Conservation (phyloP, 768 basidiomycete genomes). For the Xerocomus spinulosus region DNA sequence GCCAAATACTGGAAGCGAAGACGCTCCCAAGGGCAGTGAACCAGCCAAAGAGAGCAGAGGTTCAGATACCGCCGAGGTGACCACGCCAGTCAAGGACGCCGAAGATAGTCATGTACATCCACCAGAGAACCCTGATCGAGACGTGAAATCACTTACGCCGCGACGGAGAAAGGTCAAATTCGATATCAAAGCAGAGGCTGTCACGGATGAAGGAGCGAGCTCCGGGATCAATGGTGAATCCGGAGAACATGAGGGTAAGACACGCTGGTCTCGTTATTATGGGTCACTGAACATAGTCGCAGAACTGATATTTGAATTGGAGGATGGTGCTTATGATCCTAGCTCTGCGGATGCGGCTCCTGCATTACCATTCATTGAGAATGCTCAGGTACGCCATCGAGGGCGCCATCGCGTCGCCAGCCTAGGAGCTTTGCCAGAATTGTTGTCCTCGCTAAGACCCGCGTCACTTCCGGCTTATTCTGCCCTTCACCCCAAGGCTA, state of each 20-base stretch:
- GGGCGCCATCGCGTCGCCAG: conserved; percentile 28
- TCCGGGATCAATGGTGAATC: conserved; percentile 31
- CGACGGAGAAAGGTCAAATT: conserved; percentile 70
- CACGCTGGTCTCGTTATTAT: conserved; percentile 1
- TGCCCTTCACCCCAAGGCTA: conserved; percentile 37
- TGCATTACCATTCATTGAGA: conserved; percentile 35
- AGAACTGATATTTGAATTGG: conserved; percentile 72
- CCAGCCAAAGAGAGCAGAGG: conserved; percentile 8
- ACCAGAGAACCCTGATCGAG: conserved; percentile 16
- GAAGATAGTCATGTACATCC: conserved; percentile 10
- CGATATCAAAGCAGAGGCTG: conserved; percentile 55
- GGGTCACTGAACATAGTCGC: conserved; percentile 4
- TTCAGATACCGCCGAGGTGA: conserved; percentile 11
- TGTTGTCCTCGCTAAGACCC: conserved; percentile 58
- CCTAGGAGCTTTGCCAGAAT: conserved; percentile 45
- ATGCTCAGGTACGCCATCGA: conserved; percentile 19
- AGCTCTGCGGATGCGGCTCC: conserved; percentile 32
- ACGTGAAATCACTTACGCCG: conserved; percentile 28
- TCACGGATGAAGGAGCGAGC: conserved; percentile 40
- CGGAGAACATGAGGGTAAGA: conserved; percentile 44
- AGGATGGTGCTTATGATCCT: conserved; percentile 43
- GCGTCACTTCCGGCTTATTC: conserved; percentile 66
- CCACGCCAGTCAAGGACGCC: conserved; percentile 6
- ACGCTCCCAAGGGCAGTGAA: conserved; percentile 3
- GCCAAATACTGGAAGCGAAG: conserved; percentile 9